Percentiles rank a stretch among this genome's conserved stretches.
Evolutionary conservation across 306 rosid species (phyloP).

Genomic region (Glycine latifolia): DNA sequence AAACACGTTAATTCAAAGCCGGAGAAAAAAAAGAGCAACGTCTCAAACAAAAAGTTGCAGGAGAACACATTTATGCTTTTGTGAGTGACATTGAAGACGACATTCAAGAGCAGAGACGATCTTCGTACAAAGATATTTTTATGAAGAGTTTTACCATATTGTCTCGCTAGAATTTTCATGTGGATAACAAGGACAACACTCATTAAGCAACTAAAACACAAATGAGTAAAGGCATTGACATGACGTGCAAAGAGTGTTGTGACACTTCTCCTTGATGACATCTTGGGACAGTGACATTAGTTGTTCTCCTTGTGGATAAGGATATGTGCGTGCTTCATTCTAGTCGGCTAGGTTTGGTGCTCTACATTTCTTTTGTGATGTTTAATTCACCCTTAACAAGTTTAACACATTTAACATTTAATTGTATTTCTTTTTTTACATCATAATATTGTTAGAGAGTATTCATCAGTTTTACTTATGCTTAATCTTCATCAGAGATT

Average conservation of each 20-base stretch:
- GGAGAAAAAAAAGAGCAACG: neutral
- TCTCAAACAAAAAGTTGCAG: neutral
- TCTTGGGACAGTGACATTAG: constrained; percentile 34
- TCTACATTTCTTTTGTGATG: constrained; percentile 30
- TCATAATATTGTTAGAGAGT: too few relatives aligned
- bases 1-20: neutral
- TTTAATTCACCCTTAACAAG: constrained; percentile 28
- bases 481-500: too few relatives aligned
- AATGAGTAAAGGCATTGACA: constrained; percentile 41
- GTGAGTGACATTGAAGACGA: neutral
- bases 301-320: constrained; percentile 46
- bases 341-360: constrained; percentile 14
- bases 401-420: neutral
- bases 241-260: constrained; percentile 42
- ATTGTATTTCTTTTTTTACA: neutral
- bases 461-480: too few relatives aligned
- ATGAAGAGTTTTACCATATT: neutral
- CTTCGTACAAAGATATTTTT: neutral
- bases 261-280: constrained; percentile 37
- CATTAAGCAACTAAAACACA: constrained; percentile 26
- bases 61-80: constrained; percentile 4
- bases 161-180: constrained; percentile 45
- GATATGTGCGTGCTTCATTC: constrained; percentile 18
- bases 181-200: constrained; percentile 28
- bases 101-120: neutral